Percentiles rank a stretch among this genome's conserved stretches.
These are phyloP conservation scores for Neurospora sp. DNA, from an alignment of 495 filamentous ascomycete genomes.

Conservation along the genomic window DNA sequence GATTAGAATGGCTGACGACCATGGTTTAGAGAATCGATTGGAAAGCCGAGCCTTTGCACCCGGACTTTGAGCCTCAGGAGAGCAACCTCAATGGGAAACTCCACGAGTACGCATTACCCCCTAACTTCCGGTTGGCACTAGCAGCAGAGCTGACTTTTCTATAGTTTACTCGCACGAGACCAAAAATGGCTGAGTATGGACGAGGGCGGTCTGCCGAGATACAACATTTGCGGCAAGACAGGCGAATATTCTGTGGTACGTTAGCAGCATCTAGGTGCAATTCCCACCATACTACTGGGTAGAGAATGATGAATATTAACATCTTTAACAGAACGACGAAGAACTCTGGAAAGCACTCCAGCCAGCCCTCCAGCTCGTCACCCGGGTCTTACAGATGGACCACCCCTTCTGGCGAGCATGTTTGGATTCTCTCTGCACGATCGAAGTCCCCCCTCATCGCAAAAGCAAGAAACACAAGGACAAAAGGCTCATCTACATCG, in stretches of 20 bases:
- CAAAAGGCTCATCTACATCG: not conserved
- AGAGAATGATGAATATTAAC: not conserved
- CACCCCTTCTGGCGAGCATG: conserved; percentile 13
- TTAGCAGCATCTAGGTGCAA: not conserved
- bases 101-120: conserved; percentile 14
- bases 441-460: conserved; percentile 1
- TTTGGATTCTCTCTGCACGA: conserved; percentile 12
- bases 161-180: not conserved
- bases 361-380: conserved; percentile 19
- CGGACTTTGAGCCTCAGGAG: conserved; percentile 1
- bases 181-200: conserved; percentile 3
- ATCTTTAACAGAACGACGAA: conserved; percentile 10
- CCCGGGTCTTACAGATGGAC: conserved; percentile 8
- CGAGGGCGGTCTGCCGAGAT: conserved; percentile 7
- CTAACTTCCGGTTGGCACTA: not conserved
- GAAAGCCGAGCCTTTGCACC: conserved; percentile 6
- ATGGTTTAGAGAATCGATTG: conserved; percentile 3
- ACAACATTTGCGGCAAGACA: conserved; percentile 18
- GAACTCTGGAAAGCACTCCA: conserved; percentile 24
- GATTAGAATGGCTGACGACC: not conserved
- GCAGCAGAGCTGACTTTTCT: not conserved
- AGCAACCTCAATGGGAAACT: conserved; percentile 11
- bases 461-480: not conserved
- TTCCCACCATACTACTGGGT: not conserved
- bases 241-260: conserved; percentile 14